Base-by-base conservation (phyloP, 1,284 basidiomycete genomes). In the Blastosporella zonata region DNA sequence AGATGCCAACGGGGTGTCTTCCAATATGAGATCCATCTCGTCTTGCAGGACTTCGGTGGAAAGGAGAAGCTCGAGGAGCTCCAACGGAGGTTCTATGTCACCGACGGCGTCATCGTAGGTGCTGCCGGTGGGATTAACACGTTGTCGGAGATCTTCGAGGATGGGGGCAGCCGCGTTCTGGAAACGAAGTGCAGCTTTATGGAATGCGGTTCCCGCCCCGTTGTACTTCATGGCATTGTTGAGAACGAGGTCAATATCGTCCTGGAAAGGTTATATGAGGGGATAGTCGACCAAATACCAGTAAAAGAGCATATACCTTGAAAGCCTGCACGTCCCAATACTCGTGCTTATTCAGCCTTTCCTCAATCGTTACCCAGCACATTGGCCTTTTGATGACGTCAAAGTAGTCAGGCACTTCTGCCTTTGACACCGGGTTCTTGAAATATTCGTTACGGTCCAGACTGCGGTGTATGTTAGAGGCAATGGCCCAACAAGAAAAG, bases 151-250 rank as follows among this genome's bases (percentile, higher is more conserved):
- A 33, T 54, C 49, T 20, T 75, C 72, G 7, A 96, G 70, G 4
- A 91, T 74, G 0, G 79, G 73, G 44, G 70, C 70, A 0, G 79
- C 68, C n/a, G 74, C 70, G 15, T 72, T 76, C 61, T 83, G 80
- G 53, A 97, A 83, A 37, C 82, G 73, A 15, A 76, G 65, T 0
- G 96, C 95, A 1, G 81, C 71, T 58, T 84, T 88, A 68, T 91
- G 80, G 61, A 87, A 88, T 0, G 78, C 59, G 0, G 88, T 87
- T 27, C 85, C 87, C 0, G 79, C 67, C 57, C 84, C 81, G 66
- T 99, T 98, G 69, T 97, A 99, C 4, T 79, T 59, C 53, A 90
- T 82, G 0, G 95, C 95, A 60, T 99, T 99, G 55, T 82, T 74
- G 12, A 93, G 65, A 3, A 98, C 90, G 15, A 97, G 82, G 37